phyloP scores from a whole-genome alignment of 495 filamentous ascomycete genomes.

The Penicillium canescens region DNA sequence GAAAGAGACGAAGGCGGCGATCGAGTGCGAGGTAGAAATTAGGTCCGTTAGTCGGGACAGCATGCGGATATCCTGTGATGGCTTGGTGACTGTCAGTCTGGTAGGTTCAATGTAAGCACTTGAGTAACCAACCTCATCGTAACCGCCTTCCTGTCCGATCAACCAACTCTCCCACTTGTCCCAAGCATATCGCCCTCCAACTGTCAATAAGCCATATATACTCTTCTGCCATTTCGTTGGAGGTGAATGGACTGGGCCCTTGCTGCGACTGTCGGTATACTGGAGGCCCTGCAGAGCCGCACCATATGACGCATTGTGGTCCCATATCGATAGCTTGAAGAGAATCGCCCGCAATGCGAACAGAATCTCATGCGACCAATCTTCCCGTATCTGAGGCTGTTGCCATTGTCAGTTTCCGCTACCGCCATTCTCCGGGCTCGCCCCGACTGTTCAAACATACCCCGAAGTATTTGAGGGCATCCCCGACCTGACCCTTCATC shows the following conservation, averaged over 20 bases:
- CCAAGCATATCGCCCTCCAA: conserved; percentile 87
- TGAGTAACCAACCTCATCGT: conserved; percentile 53
- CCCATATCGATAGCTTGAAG: conserved; percentile 96
- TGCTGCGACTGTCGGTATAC: conserved; percentile 80
- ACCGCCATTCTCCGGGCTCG: neutral
- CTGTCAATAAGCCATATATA: conserved; percentile 79
- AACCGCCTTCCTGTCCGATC: conserved; percentile 68
- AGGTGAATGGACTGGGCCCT: conserved; percentile 56
- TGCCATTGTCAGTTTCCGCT: neutral
- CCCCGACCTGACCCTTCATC: conserved; percentile 82
- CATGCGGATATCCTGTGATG: conserved; percentile 52
- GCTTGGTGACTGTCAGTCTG: conserved; percentile 34
- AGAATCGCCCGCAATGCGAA: conserved; percentile 74
- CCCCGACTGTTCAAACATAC: conserved; percentile 30
- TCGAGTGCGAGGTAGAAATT: conserved; percentile 70
- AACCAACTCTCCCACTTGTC: conserved; percentile 88
- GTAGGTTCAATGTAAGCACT: neutral
- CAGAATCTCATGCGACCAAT: conserved; percentile 85
- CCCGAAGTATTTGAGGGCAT: conserved; percentile 85
- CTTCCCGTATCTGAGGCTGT: conserved; percentile 65
- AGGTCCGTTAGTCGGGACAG: conserved; percentile 68
- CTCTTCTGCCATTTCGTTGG: conserved; percentile 78
- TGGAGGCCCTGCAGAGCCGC: conserved; percentile 87
- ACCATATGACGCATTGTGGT: conserved; percentile 92
- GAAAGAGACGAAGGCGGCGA: conserved; percentile 81